Evolutionary conservation across 2,329 filamentous ascomycete genomes (phyloP).

Genomic region (Aspergillus chevalieri): DNA sequence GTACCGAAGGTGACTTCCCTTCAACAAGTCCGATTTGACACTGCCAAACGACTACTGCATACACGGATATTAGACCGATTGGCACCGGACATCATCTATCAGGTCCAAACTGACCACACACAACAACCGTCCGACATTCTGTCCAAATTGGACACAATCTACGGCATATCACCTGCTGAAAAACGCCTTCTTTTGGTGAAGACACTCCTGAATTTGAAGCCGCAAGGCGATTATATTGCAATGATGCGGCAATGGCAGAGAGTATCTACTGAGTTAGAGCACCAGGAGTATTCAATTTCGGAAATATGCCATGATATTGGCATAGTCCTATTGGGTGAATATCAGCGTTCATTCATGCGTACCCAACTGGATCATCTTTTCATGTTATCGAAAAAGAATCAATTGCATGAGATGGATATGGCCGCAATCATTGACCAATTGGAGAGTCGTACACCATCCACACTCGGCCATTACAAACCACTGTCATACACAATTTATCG

Average conservation of each 20-base stretch:
- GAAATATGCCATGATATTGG: not conserved
- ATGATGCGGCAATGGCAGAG: not conserved
- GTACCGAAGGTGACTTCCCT: not conserved
- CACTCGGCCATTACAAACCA: not conserved
- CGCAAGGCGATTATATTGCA: not conserved
- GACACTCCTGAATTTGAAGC: not conserved
- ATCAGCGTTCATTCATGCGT: not conserved
- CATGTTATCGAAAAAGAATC: not conserved
- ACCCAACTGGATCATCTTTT: not conserved
- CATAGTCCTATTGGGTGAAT: not conserved
- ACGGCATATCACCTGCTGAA: not conserved
- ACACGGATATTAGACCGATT: not conserved
- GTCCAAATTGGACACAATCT: not conserved
- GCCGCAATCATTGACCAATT: not conserved
- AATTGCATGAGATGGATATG: not conserved
- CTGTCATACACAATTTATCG: not conserved
- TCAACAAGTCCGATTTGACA: not conserved
- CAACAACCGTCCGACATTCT: not conserved
- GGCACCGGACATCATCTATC: not conserved
- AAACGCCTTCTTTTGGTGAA: not conserved
- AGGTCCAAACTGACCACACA: not conserved
- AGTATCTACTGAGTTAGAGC: not conserved
- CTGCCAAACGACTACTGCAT: not conserved
- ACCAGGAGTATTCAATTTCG: not conserved
- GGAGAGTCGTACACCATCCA: not conserved